Evolutionary conservation across 2,329 filamentous ascomycete genomes (phyloP).

Genomic region (Botrytis cinerea): DNA sequence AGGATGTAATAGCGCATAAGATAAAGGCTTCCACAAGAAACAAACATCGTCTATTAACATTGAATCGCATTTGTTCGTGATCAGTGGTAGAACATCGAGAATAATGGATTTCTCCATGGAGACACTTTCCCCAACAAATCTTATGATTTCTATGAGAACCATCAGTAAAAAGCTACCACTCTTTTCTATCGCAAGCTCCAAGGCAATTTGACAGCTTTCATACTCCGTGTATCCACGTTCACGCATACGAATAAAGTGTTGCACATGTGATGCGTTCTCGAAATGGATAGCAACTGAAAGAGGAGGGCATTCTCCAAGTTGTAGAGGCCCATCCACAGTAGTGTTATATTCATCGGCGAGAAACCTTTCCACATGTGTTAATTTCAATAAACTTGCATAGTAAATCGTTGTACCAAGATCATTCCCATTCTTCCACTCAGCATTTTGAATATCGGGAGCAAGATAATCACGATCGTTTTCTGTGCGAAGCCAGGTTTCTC

Average conservation of each 20-base stretch:
- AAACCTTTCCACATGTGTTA: neutral
- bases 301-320: neutral
- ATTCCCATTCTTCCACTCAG: neutral
- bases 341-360: neutral
- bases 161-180: neutral
- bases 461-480: too few species aligned
- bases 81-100: neutral
- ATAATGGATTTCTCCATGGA: too few species aligned
- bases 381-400: neutral
- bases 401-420: neutral
- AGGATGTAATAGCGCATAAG: neutral
- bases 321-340: neutral
- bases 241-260: neutral
- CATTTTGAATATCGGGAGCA: too few species aligned
- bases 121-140: too few species aligned
- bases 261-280: neutral
- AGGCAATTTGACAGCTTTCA: neutral
- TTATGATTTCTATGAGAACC: neutral
- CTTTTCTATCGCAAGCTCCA: neutral
- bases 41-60: rapidly evolving
- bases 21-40: neutral
- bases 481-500: neutral
- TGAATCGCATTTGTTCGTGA: neutral
- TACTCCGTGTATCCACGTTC: neutral
- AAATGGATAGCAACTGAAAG: neutral